Base-by-base conservation (phyloP, 2,329 filamentous ascomycete genomes). In the Fusarium domesticum region DNA sequence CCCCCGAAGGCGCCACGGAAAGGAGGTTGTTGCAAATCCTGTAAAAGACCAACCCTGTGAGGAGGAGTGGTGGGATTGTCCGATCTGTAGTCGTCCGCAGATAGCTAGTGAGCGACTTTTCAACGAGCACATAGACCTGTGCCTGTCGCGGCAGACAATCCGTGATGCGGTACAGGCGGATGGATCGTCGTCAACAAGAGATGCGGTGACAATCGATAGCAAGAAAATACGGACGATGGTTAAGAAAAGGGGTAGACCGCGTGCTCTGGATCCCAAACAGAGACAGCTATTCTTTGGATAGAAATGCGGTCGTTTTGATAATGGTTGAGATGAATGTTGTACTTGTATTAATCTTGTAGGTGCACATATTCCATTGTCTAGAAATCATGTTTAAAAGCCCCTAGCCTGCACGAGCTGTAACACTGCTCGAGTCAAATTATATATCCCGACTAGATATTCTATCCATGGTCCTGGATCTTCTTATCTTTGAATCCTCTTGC, bases 101-200 rank as follows among this genome's bases (percentile, higher is more conserved):
- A 60, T 73, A 1, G 80, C 89, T 0, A 77, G 92, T 38, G 89
- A 96, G 63, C 76, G 76, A 35, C 71, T 70, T 1, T 95, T 97
- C 68, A 98, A 98, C 56, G 81, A 86, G 44, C 93, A 98, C 61
- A 90, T 98, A 39, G 93, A 98, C 64, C 78, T 87, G 7, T 98
- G 93, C 64, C 76, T 98, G 2, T 96, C 91, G 1, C 77, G 84
- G 43, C 82, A 87, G 60, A 88, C 89, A 0, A 97, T 98, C 57
- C 85, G 85, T 35, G 89, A 96, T 58, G 85, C 82, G 0, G 84
- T 93, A 1, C 83, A 88, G 45, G 75, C 75, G 43, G 67, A 74
- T 48, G 61, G 60, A 37, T 39, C 61, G 19, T 51, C 45, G 6
- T 45, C 38, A 37, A 35, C 43, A 14, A 45, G 42, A 14, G 67